These are phyloP conservation scores for Melanomma pulvis-pyrius DNA, from an alignment of 495 filamentous ascomycete species.

Conservation along the genomic window DNA sequence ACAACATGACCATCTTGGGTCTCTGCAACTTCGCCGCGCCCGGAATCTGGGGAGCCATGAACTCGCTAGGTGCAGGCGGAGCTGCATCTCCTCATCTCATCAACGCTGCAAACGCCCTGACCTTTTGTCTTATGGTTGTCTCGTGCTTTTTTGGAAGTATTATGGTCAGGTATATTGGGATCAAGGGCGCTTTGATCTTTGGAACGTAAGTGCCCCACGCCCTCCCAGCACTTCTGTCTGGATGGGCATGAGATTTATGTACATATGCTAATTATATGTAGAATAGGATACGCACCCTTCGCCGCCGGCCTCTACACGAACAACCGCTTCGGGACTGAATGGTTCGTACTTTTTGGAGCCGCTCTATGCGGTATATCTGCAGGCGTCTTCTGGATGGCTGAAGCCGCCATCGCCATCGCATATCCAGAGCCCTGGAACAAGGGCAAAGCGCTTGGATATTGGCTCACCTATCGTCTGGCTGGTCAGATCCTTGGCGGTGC, in stretches of 20 bases:
- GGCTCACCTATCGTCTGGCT: constrained; percentile 62
- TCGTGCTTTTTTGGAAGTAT: constrained; percentile 60
- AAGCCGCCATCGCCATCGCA: constrained; percentile 65
- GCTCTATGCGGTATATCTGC: constrained; percentile 67
- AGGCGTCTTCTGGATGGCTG: constrained; percentile 69
- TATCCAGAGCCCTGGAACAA: constrained; percentile 67
- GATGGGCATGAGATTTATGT: not conserved
- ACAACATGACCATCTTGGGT: constrained; percentile 65
- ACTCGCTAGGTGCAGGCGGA: constrained; percentile 68
- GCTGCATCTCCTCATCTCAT: constrained; percentile 64
- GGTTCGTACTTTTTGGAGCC: constrained; percentile 66
- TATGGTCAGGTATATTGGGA: constrained; percentile 61
- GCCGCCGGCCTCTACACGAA: constrained; percentile 68
- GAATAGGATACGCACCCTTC: constrained; percentile 65
- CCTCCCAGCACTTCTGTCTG: not conserved
- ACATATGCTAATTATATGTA: not conserved
- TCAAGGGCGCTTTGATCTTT: constrained; percentile 65
- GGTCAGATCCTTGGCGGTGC: constrained; percentile 68
- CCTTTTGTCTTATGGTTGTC: constrained; percentile 67
- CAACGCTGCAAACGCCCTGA: constrained; percentile 69
- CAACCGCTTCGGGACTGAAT: constrained; percentile 64
- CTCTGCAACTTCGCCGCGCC: constrained; percentile 66
- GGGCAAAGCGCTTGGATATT: constrained; percentile 61
- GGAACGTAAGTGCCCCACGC: constrained; percentile 49
- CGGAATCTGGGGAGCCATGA: constrained; percentile 72